Conservation (phyloP, 2,329 filamentous ascomycete genomes). For the Fusarium marasasianum region DNA sequence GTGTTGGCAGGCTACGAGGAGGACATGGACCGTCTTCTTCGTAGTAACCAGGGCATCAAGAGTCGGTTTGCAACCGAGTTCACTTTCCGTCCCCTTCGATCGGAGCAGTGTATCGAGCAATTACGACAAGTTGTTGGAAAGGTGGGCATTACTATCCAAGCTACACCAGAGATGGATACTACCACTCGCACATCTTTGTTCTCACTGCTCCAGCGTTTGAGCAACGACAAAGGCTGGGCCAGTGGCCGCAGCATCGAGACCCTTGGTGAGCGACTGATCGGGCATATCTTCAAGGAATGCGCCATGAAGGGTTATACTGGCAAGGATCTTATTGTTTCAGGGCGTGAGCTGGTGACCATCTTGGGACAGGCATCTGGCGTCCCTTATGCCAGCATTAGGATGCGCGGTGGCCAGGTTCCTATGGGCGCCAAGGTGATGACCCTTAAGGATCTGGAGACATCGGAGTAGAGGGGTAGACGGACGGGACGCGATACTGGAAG, state of each 20-base stretch:
- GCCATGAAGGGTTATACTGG: conserved; percentile 46
- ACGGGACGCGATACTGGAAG: not conserved
- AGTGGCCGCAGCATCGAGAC: conserved; percentile 70
- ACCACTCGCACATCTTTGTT: conserved; percentile 43
- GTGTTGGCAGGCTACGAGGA: conserved; percentile 75
- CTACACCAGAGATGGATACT: conserved; percentile 36
- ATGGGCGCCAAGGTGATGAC: conserved; percentile 48
- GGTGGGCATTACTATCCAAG: conserved; percentile 44
- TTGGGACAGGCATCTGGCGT: conserved; percentile 42
- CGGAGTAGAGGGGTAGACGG: conserved; percentile 34
- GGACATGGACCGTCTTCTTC: conserved; percentile 71
- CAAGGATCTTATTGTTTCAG: conserved; percentile 40
- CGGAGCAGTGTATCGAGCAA: conserved; percentile 57
- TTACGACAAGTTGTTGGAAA: conserved; percentile 50
- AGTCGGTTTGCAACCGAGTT: conserved; percentile 71
- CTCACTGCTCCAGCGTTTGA: conserved; percentile 53
- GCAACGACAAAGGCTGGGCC: conserved; percentile 62
- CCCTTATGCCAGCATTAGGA: conserved; percentile 37
- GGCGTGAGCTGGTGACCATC: conserved; percentile 44
- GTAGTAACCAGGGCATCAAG: conserved; percentile 68
- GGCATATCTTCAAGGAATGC: conserved; percentile 48
- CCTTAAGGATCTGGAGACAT: conserved; percentile 45
- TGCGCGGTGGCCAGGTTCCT: conserved; percentile 38
- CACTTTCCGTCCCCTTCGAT: conserved; percentile 60
- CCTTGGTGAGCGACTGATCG: conserved; percentile 61